These are phyloP conservation scores for Hygrocybe punicea DNA, from an alignment of 768 basidiomycete species.

Conservation along the genomic window DNA sequence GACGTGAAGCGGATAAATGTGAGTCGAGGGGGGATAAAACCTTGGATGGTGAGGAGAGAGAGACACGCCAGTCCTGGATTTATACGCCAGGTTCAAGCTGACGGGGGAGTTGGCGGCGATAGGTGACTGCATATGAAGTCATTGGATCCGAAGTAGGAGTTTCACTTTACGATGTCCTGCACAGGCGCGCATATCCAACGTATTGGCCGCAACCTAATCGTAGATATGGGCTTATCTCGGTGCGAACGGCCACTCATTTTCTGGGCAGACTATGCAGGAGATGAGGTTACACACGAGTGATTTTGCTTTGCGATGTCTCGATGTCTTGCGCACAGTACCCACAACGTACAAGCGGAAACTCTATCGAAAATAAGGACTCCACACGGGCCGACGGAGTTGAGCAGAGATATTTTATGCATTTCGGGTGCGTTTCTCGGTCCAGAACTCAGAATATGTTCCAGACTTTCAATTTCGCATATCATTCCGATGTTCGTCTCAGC, in stretches of 20 bases:
- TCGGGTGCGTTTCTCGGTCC: neutral
- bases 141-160: neutral
- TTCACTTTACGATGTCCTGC: neutral
- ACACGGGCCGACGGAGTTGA: neutral
- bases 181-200: neutral
- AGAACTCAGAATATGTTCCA: neutral
- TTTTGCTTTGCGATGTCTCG: constrained; percentile 1
- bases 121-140: neutral
- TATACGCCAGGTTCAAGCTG: constrained; percentile 10
- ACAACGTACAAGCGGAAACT: constrained; percentile 1
- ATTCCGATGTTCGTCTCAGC: neutral
- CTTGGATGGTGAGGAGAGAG: neutral
- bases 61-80: neutral
- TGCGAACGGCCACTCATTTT: neutral
- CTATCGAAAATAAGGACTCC: neutral
- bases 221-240: neutral
- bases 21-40: constrained; percentile 10
- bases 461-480: neutral
- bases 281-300: neutral
- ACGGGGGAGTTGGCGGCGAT: constrained; percentile 15
- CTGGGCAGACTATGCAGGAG: neutral
- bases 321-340: neutral
- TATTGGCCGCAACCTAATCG: constrained; percentile 1
- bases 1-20: constrained; percentile 9
- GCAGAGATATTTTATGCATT: neutral